Percentiles rank a stretch among this genome's conserved stretches.
phyloP scores from a whole-genome alignment of 2,329 filamentous ascomycete genomes.

The Hymenotorrendiella dingleyae region DNA sequence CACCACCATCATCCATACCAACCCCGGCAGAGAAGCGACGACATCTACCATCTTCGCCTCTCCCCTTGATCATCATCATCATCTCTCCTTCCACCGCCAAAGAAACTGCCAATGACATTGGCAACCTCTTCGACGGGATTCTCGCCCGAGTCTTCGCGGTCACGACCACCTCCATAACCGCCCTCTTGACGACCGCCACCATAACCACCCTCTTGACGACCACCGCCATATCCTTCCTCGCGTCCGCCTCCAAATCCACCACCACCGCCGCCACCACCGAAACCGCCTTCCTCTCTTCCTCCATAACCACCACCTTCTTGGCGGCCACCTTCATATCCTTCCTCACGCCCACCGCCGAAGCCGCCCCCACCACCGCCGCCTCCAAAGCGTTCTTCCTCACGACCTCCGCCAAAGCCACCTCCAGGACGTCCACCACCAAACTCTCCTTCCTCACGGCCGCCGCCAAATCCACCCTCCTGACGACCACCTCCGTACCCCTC shows the following conservation, averaged over 20 bases:
- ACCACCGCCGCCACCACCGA: background rate
- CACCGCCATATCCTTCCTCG: background rate
- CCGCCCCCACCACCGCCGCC: conserved; percentile 16
- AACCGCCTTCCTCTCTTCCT: conserved; percentile 10
- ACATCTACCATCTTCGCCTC: conserved; percentile 15
- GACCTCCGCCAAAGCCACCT: conserved; percentile 22
- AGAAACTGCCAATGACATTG: conserved; percentile 2
- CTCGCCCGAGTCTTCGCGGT: background rate
- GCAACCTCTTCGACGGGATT: background rate
- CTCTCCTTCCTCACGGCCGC: conserved; percentile 31
- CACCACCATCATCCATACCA: too few species aligned
- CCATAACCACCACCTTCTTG: conserved; percentile 13
- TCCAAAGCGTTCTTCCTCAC: conserved; percentile 16
- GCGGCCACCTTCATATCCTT: background rate
- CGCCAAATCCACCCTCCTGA: background rate
- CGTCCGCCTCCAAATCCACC: conserved; percentile 14
- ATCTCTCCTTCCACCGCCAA: background rate
- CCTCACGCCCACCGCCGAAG: conserved; percentile 16
- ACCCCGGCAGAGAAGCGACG: conserved; percentile 12
- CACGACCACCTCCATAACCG: background rate
- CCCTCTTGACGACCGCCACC: background rate
- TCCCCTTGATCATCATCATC: background rate
- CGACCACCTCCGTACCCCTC: conserved; percentile 1
- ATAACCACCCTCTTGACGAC: conserved; percentile 2
- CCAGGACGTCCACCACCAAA: conserved; percentile 33